Percentiles rank a stretch among this genome's conserved stretches.
Conservation (phyloP, 805 yeast species). For the Maudiozyma turicensis region DNA sequence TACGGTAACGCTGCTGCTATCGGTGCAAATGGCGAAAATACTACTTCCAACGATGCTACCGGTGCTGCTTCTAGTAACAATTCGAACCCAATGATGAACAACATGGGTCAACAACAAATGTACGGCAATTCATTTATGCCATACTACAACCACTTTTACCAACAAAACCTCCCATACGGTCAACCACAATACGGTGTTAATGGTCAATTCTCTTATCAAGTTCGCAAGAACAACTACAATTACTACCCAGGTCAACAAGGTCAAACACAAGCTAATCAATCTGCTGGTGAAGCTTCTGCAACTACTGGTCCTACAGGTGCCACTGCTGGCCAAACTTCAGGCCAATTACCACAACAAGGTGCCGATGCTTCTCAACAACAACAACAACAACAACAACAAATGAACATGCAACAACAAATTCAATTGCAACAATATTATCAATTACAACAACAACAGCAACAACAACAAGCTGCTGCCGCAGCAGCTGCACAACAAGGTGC, state of each 20-base stretch:
- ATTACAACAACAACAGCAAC: slow-evolving; percentile 21
- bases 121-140: slow-evolving; percentile 30
- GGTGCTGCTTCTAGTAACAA: slow-evolving; percentile 10
- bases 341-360: slow-evolving; percentile 23
- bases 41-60: slow-evolving; percentile 8
- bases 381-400: slow-evolving; percentile 3
- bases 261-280: slow-evolving; percentile 12
- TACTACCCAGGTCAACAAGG: slow-evolving; percentile 12
- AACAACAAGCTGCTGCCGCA: slow-evolving; percentile 8
- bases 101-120: slow-evolving; percentile 10
- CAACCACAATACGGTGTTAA: slow-evolving; percentile 30
- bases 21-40: not conserved
- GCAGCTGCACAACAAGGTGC: slow-evolving; percentile 21
- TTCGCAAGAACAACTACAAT: slow-evolving; percentile 22
- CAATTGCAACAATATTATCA: slow-evolving; percentile 26
- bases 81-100: not conserved
- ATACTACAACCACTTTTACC: slow-evolving; percentile 28
- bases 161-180: slow-evolving; percentile 30
- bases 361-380: slow-evolving; percentile 10
- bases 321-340: slow-evolving; percentile 11
- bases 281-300: slow-evolving; percentile 9
- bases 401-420: slow-evolving; percentile 5
- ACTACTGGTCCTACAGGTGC: slow-evolving; percentile 4
- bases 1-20: slow-evolving; percentile 10
- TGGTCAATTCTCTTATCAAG: slow-evolving; percentile 28